Evolutionary conservation across 345 rosid genomes (phyloP).

Genomic region (Salix udensis): DNA sequence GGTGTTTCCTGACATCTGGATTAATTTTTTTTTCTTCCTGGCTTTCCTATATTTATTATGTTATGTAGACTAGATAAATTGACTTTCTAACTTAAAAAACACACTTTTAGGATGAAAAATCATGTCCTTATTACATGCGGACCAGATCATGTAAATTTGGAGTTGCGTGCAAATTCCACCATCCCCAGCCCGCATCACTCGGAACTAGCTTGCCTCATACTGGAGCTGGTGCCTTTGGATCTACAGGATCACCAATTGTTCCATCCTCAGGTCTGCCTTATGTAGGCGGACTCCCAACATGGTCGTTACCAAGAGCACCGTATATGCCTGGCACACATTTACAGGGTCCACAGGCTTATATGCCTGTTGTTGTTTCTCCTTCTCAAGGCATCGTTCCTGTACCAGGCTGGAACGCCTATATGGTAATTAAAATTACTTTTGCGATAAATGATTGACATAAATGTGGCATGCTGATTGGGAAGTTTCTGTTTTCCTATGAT

Average conservation of each 20-base stretch:
- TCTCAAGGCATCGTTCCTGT: slow-evolving; percentile 53
- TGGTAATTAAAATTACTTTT: slow-evolving; percentile 40
- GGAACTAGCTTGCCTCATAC: slow-evolving; percentile 33
- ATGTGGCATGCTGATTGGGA: background rate
- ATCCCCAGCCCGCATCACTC: slow-evolving; percentile 60
- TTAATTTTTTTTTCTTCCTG: background rate
- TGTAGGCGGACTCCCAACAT: slow-evolving; percentile 48
- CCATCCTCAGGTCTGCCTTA: slow-evolving; percentile 55
- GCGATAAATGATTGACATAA: background rate
- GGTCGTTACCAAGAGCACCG: slow-evolving; percentile 55
- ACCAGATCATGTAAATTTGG: slow-evolving; percentile 75
- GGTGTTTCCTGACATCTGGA: slow-evolving; percentile 28
- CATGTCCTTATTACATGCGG: slow-evolving; percentile 76
- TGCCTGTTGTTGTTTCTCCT: slow-evolving; percentile 59
- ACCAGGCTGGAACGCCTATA: slow-evolving; percentile 62
- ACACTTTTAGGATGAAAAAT: slow-evolving; percentile 56
- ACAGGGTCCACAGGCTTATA: slow-evolving; percentile 47
- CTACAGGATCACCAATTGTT: slow-evolving; percentile 36
- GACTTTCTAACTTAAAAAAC: background rate
- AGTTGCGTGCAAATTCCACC: slow-evolving; percentile 79
- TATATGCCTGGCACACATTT: slow-evolving; percentile 42
- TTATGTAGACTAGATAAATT: background rate
- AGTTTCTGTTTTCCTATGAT: background rate
- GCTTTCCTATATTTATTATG: background rate
- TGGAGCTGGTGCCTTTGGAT: slow-evolving; percentile 39